Conservation (phyloP, 371 early-diverging fungal species). For the Encephalitozoon intestinalis region DNA sequence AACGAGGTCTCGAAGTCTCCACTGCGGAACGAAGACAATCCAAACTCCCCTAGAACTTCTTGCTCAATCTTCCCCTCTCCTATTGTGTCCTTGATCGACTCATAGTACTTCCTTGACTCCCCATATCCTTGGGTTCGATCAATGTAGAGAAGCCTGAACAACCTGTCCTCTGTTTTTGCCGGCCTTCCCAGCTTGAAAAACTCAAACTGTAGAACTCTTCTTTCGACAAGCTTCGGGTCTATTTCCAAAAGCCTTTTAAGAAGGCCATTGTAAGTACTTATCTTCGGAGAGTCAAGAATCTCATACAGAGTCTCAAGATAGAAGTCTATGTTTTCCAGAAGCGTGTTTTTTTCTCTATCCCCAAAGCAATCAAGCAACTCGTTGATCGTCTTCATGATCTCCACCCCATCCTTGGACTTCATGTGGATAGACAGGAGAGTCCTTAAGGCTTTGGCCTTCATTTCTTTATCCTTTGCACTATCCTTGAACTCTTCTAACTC, state of each 20-base stretch:
- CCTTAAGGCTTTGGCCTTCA: not conserved
- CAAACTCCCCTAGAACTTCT: constrained; percentile 19
- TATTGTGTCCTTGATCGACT: not conserved
- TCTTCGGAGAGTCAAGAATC: not conserved
- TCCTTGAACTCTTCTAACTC: not conserved
- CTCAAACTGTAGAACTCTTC: constrained; percentile 27
- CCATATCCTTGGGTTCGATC: not conserved
- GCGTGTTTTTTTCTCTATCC: not conserved
- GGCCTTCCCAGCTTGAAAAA: not conserved
- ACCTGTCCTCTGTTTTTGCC: not conserved
- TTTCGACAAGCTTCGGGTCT: not conserved
- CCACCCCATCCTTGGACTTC: not conserved
- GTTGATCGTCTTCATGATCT: constrained; percentile 8
- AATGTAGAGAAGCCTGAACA: constrained; percentile 22
- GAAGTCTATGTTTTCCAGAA: constrained; percentile 12
- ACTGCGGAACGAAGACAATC: not conserved
- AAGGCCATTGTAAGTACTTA: not conserved
- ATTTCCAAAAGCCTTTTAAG: not conserved
- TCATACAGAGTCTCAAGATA: constrained; percentile 20
- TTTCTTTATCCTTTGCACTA: not conserved
- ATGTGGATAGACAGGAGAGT: constrained; percentile 28
- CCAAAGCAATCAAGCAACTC: not conserved
- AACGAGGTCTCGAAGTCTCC: constrained; percentile 14
- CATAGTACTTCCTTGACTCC: not conserved
- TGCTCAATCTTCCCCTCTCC: not conserved